These are phyloP conservation scores for Benincasa hispida DNA, from an alignment of 306 rosid species.

Conservation along the genomic window DNA sequence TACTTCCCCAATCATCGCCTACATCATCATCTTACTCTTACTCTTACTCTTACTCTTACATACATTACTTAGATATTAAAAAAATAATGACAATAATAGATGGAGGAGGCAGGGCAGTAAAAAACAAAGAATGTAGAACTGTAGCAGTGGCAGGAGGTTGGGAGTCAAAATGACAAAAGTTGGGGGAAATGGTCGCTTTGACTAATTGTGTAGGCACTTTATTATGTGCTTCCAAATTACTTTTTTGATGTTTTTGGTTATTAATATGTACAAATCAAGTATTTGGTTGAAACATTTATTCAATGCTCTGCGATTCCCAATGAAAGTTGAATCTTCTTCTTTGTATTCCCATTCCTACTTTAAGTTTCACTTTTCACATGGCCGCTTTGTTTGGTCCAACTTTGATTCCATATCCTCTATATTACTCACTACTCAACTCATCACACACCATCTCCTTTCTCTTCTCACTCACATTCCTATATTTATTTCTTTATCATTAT, in stretches of 20 bases:
- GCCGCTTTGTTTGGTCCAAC: not conserved
- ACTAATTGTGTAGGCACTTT: not conserved
- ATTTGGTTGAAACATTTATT: not conserved
- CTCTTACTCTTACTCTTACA: not conserved
- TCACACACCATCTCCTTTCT: not conserved
- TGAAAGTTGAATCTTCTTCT: not conserved
- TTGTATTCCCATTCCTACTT: not conserved
- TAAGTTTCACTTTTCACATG: not conserved
- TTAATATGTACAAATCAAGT: not conserved
- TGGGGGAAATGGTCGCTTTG: not conserved
- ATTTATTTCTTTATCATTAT: not conserved
- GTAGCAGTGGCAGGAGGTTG: not conserved
- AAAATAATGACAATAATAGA: no score
- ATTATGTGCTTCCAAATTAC: constrained; percentile 1
- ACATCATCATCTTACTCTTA: constrained; percentile 1
- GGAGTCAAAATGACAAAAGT: not conserved
- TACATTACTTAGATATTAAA: no score
- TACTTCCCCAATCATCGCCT: constrained; percentile 6
- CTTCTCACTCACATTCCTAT: not conserved
- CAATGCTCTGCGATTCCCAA: constrained; percentile 1
- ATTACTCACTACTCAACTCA: no score
- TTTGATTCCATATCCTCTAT: not conserved
- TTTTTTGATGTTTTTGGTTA: not conserved
- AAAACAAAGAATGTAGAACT: not conserved
- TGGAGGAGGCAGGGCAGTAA: no score